Conservation (phyloP, 129 eudicot species). For the Scalesia atractyloides region DNA sequence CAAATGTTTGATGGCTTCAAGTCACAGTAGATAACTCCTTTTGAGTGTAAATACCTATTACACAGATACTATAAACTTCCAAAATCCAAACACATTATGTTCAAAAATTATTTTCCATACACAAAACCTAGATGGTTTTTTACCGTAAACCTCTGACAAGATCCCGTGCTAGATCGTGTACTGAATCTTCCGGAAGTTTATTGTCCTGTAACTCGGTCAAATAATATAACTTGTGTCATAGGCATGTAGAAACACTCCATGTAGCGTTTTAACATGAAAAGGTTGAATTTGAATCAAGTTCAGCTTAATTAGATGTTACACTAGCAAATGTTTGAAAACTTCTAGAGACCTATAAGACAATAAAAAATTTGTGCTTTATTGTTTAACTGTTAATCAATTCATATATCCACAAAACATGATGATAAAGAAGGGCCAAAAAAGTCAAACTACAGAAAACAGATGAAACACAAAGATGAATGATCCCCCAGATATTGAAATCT, state of each 20-base stretch:
- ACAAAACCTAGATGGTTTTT: slow-evolving; percentile 36
- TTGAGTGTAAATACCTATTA: slow-evolving; percentile 82
- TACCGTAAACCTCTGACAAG: slow-evolving; percentile 89
- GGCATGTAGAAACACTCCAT: slow-evolving; percentile 2
- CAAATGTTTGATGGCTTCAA: slow-evolving; percentile 92
- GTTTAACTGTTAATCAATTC: not conserved
- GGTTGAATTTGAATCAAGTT: not conserved
- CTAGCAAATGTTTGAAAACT: too few relatives aligned
- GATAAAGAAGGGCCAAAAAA: too few relatives aligned
- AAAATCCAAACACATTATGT: not conserved
- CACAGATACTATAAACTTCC: slow-evolving; percentile 14
- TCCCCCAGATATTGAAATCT: too few relatives aligned
- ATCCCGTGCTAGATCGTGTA: slow-evolving; percentile 84
- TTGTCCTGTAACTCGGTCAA: slow-evolving; percentile 59
- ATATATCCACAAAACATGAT: not conserved
- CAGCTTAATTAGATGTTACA: not conserved
- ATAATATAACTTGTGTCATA: not conserved
- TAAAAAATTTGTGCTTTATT: not conserved
- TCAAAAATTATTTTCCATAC: not conserved
- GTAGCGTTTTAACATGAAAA: not conserved
- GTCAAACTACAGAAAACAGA: not conserved
- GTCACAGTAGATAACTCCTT: slow-evolving; percentile 91
- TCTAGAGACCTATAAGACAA: too few relatives aligned
- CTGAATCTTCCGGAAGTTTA: slow-evolving; percentile 93
- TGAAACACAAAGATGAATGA: not conserved